Percentiles rank a stretch among this genome's conserved stretches.
Evolutionary conservation across 371 early-diverging fungal genomes (phyloP).

Genomic region (Saksenaea vasiformis): DNA sequence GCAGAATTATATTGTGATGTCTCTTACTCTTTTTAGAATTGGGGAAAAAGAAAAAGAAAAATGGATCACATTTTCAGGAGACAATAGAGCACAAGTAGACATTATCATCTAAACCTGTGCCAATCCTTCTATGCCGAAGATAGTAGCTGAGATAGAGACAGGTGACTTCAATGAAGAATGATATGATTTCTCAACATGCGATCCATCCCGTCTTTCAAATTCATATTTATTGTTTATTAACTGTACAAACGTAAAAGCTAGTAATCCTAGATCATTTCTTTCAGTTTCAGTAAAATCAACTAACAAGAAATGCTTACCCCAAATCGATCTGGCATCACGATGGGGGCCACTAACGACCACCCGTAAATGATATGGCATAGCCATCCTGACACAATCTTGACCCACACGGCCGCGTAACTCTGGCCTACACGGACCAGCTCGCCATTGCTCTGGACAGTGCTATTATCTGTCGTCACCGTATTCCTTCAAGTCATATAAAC

Average conservation of each 20-base stretch:
- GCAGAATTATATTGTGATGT: too few relatives aligned
- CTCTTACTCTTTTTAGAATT: too few relatives aligned
- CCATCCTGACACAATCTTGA: conserved; percentile 93
- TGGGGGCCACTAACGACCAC: conserved; percentile 91
- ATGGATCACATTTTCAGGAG: too few relatives aligned
- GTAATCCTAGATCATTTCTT: background rate
- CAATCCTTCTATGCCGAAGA: too few relatives aligned
- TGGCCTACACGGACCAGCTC: conserved; percentile 83
- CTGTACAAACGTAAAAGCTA: background rate
- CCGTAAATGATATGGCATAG: conserved; percentile 78
- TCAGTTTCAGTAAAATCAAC: background rate
- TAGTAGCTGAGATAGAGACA: too few relatives aligned
- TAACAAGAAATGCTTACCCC: conserved; percentile 27
- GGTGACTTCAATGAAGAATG: too few relatives aligned
- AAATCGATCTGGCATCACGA: conserved; percentile 85
- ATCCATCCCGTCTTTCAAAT: too few relatives aligned
- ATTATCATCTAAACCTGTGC: too few relatives aligned
- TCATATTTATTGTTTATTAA: too few relatives aligned
- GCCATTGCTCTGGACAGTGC: conserved; percentile 26
- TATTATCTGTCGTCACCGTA: conserved; percentile 37
- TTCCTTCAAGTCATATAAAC: conserved; percentile 26
- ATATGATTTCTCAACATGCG: too few relatives aligned
- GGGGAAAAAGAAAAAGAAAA: too few relatives aligned
- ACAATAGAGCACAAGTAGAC: too few relatives aligned
- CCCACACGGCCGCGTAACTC: conserved; percentile 93